A percentile compares a stretch with the other conserved stretches of the same genome.
These are phyloP conservation scores for Clitopilus hobsonii DNA, from an alignment of 768 basidiomycete genomes.

Conservation along the genomic window DNA sequence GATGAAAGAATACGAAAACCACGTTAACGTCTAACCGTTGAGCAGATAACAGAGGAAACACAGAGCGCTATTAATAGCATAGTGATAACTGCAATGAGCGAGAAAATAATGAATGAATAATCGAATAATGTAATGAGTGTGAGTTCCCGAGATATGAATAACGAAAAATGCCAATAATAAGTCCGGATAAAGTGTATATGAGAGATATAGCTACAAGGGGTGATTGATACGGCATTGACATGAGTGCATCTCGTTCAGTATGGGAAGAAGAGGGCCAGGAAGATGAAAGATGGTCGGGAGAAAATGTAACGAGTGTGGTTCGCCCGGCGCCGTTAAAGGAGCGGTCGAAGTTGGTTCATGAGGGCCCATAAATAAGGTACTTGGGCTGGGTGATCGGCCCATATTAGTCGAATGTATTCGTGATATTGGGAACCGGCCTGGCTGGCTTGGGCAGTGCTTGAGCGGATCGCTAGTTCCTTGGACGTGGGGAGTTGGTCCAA, in stretches of 20 bases:
- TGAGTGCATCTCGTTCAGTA: too few species aligned
- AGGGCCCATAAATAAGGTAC: background rate
- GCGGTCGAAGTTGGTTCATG: background rate
- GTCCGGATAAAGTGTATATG: background rate
- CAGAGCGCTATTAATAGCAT: too few species aligned
- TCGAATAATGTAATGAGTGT: background rate
- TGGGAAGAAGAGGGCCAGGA: background rate
- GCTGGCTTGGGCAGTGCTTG: background rate
- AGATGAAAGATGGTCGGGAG: background rate
- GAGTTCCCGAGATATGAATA: background rate
- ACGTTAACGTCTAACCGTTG: background rate
- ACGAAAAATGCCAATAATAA: background rate
- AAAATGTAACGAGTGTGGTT: background rate
- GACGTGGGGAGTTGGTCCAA: background rate
- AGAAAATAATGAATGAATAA: background rate
- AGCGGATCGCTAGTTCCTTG: background rate
- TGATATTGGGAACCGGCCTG: too few species aligned
- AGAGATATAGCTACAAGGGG: background rate
- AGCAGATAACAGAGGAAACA: background rate
- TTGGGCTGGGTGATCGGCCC: background rate
- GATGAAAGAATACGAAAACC: background rate
- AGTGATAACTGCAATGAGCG: background rate
- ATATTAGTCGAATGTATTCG: background rate
- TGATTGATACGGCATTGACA: too few species aligned
- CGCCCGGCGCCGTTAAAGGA: background rate